phyloP scores from a whole-genome alignment of 1,284 basidiomycete genomes.

The Ganoderma multipileum region DNA sequence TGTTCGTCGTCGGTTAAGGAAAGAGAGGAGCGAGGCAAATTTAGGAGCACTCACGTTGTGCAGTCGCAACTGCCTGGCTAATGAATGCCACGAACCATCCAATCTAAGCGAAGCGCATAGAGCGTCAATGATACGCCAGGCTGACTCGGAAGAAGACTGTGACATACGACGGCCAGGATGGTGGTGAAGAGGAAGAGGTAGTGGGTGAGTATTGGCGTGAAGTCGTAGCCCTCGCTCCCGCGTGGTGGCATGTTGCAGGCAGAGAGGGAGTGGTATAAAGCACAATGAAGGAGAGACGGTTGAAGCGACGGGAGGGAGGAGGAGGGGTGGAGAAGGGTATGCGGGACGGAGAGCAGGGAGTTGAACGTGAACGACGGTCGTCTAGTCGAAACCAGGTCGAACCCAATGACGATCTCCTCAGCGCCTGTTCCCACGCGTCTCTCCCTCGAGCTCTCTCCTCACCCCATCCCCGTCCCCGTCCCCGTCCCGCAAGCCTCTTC shows the following conservation, averaged over 20 bases:
- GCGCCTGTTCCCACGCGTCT: slow-evolving; percentile 17
- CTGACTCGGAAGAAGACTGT: slow-evolving; percentile 7
- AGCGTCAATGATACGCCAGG: slow-evolving; percentile 17
- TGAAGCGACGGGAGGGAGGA: slow-evolving; percentile 9
- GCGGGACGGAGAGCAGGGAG: slow-evolving; percentile 26
- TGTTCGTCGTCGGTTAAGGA: slow-evolving; percentile 2
- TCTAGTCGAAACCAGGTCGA: slow-evolving; percentile 2
- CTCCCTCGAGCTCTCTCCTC: not conserved
- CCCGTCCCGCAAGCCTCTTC: not conserved
- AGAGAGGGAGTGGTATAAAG: slow-evolving; percentile 4
- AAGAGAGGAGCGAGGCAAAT: not conserved
- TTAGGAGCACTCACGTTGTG: slow-evolving; percentile 56
- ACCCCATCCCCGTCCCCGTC: no score
- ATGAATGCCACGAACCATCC: slow-evolving; percentile 96
- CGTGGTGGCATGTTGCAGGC: slow-evolving; percentile 52
- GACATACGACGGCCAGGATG: slow-evolving; percentile 76
- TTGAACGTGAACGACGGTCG: slow-evolving; percentile 23
- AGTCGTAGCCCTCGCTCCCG: slow-evolving; percentile 71
- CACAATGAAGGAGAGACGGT: slow-evolving; percentile 8
- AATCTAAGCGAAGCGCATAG: slow-evolving; percentile 50
- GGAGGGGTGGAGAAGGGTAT: slow-evolving; percentile 16
- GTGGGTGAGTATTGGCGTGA: slow-evolving; percentile 87
- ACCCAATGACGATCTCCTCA: slow-evolving; percentile 18
- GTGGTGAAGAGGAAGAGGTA: slow-evolving; percentile 90
- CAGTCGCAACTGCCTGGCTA: slow-evolving; percentile 74